phyloP scores from a whole-genome alignment of 1,284 basidiomycete species.

The Boletellus sp. region DNA sequence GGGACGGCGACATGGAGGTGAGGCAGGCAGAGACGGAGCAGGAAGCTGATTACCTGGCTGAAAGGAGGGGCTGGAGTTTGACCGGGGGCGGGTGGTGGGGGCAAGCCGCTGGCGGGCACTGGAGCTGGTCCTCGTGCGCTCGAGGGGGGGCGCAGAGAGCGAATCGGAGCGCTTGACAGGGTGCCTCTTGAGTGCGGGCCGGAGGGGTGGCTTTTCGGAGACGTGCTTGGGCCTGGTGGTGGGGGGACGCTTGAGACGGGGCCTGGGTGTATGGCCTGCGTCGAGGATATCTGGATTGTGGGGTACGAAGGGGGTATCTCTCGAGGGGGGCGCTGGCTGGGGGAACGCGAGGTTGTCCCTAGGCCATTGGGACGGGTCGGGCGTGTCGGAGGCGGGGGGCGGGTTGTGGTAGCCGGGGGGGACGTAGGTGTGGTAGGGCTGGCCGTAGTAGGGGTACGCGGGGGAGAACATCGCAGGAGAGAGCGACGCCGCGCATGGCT shows the following conservation, averaged over 20 bases:
- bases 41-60: constrained; percentile 28
- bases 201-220: constrained; percentile 40
- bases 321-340: constrained; percentile 15
- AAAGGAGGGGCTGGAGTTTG: constrained; percentile 33
- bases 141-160: constrained; percentile 22
- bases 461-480: constrained; percentile 21
- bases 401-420: constrained; percentile 30
- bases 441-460: constrained; percentile 34
- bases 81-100: constrained; percentile 33
- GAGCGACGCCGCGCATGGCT: constrained; percentile 19
- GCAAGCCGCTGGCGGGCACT: constrained; percentile 31
- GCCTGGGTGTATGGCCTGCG: constrained; percentile 18
- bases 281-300: constrained; percentile 20
- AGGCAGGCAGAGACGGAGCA: constrained; percentile 10
- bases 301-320: constrained; percentile 25
- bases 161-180: constrained; percentile 24
- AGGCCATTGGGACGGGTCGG: constrained; percentile 27
- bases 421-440: constrained; percentile 35
- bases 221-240: constrained; percentile 15
- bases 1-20: constrained; percentile 14
- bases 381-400: constrained; percentile 17
- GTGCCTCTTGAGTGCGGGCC: constrained; percentile 58
- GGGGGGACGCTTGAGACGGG: constrained; percentile 25
- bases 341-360: constrained; percentile 25
- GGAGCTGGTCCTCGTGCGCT: constrained; percentile 33